Evolutionary conservation across 805 yeast genomes (phyloP).

Genomic region (Saccharomycopsis vini): DNA sequence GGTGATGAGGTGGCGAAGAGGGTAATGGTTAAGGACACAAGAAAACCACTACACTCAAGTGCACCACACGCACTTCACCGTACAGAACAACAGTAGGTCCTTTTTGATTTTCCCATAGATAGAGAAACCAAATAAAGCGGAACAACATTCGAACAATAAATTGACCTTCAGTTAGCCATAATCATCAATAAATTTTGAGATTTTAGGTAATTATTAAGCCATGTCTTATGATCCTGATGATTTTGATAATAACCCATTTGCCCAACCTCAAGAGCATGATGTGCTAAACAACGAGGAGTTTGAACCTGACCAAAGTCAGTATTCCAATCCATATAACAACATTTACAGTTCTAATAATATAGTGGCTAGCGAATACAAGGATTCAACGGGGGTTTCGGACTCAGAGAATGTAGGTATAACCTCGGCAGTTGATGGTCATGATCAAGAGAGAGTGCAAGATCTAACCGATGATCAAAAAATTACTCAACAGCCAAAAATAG

Average conservation of each 20-base stretch:
- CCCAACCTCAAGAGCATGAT: constrained; percentile 33
- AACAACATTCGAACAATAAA: no score
- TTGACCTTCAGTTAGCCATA: no score
- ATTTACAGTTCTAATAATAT: background rate
- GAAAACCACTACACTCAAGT: no score
- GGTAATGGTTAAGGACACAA: no score
- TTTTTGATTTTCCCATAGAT: no score
- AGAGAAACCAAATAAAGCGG: no score
- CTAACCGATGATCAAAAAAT: constrained; percentile 1
- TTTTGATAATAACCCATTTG: constrained; percentile 54
- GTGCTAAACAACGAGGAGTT: constrained; percentile 1
- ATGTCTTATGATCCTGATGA: constrained; percentile 43
- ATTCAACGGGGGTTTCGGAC: background rate
- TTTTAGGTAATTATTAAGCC: no score
- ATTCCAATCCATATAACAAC: constrained; percentile 1
- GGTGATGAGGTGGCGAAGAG: no score
- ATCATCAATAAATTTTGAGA: no score
- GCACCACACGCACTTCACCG: no score
- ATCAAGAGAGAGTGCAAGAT: background rate
- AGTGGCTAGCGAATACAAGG: no score
- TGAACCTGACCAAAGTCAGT: background rate
- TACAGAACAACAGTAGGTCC: no score
- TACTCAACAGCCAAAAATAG: constrained; percentile 9
- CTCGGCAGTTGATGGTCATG: background rate
- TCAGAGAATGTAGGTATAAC: background rate